Percentiles rank a stretch among this genome's conserved stretches.
Conservation (phyloP, 2,329 filamentous ascomycete genomes). For the Aureobasidium sp. region DNA sequence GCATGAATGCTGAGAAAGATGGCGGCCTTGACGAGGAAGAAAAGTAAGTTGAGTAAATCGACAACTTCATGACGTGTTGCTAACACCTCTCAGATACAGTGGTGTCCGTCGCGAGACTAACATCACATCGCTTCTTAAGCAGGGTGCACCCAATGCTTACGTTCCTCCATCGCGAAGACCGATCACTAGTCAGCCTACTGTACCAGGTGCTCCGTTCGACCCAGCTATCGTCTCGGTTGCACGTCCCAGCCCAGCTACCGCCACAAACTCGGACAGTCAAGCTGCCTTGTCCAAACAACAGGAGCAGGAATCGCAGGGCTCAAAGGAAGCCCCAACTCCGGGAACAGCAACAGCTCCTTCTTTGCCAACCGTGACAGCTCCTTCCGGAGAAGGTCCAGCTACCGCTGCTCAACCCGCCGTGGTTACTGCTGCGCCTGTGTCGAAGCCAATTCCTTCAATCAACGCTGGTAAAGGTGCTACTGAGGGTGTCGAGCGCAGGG, state of each 20-base stretch:
- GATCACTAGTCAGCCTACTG: slow-evolving; percentile 63
- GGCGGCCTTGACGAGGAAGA: slow-evolving; percentile 79
- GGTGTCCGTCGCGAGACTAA: slow-evolving; percentile 68
- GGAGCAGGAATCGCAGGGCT: slow-evolving; percentile 19
- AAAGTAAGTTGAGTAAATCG: slow-evolving; percentile 50
- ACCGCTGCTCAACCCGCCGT: slow-evolving; percentile 2
- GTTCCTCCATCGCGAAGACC: slow-evolving; percentile 83
- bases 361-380: neutral
- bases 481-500: slow-evolving; percentile 52
- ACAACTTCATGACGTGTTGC: neutral
- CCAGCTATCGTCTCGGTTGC: slow-evolving; percentile 80
- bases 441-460: neutral
- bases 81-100: slow-evolving; percentile 59
- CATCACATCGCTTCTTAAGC: slow-evolving; percentile 48
- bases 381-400: neutral
- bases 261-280: slow-evolving; percentile 21
- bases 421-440: neutral
- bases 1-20: slow-evolving; percentile 58
- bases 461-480: slow-evolving; percentile 41
- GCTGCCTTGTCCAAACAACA: slow-evolving; percentile 19
- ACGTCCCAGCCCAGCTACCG: slow-evolving; percentile 27
- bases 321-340: neutral
- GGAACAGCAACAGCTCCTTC: neutral
- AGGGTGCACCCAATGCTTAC: slow-evolving; percentile 62
- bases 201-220: slow-evolving; percentile 70